Percentiles rank a stretch among this genome's conserved stretches.
Conservation (phyloP, 2,329 filamentous ascomycete genomes). For the Exophiala mesophila region DNA sequence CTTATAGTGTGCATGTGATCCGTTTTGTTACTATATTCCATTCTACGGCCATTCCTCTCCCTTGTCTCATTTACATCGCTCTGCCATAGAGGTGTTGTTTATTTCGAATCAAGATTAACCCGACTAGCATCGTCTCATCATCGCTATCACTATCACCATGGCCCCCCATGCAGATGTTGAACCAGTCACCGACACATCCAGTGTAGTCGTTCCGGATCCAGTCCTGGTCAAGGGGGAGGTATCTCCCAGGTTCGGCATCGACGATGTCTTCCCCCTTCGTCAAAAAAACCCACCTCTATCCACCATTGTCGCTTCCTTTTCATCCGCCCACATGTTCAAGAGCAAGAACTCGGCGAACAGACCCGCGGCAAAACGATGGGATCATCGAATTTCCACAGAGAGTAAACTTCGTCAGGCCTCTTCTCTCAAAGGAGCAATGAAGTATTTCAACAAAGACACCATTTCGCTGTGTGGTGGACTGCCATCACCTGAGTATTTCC, state of each 20-base stretch:
- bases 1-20: no score
- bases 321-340: slow-evolving; percentile 20
- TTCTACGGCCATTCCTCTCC: no score
- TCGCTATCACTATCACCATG: slow-evolving; percentile 14
- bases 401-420: slow-evolving; percentile 55
- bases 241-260: slow-evolving; percentile 50
- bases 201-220: slow-evolving; percentile 35
- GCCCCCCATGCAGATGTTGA: slow-evolving; percentile 27
- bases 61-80: no score
- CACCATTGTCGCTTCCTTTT: slow-evolving; percentile 22
- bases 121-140: no score
- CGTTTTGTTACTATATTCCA: no score
- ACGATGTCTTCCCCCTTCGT: slow-evolving; percentile 63
- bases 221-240: slow-evolving; percentile 13
- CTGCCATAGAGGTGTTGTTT: no score
- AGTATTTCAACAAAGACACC: slow-evolving; percentile 69
- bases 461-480: slow-evolving; percentile 92
- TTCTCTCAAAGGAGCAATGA: slow-evolving; percentile 78
- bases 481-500: slow-evolving; percentile 80
- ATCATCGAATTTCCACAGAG: slow-evolving; percentile 63
- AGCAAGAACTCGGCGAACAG: slow-evolving; percentile 49
- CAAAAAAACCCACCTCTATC: slow-evolving; percentile 53
- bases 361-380: slow-evolving; percentile 75
- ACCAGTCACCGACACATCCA: slow-evolving; percentile 35
- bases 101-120: not conserved